Evolutionary conservation across 495 filamentous ascomycete genomes (phyloP).

Genomic region (Hypoxylon fuscum): DNA sequence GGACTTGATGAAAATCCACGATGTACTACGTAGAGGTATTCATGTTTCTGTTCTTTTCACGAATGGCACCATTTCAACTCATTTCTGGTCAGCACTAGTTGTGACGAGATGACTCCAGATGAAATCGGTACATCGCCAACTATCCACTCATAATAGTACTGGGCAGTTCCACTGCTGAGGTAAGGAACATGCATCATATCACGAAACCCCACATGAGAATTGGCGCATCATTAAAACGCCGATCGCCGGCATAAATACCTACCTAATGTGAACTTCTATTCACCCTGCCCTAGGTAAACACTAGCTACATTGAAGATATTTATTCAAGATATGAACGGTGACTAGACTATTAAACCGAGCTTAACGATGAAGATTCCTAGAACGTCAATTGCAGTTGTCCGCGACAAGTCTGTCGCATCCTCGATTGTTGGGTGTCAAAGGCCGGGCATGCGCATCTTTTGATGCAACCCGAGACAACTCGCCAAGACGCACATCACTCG

Average conservation of each 20-base stretch:
- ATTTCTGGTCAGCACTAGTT: conserved; percentile 11
- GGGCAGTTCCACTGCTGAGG: not conserved
- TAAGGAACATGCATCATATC: not conserved
- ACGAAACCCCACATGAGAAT: conserved; percentile 4
- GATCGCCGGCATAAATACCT: conserved; percentile 6
- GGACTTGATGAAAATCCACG: not conserved
- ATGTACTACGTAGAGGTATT: conserved; percentile 1
- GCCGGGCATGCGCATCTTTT: not conserved
- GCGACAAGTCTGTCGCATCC: conserved; percentile 2
- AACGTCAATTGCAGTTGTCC: not conserved
- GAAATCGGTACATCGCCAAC: not conserved
- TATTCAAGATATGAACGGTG: too few species aligned
- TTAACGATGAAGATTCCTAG: too few species aligned
- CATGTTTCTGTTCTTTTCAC: not conserved
- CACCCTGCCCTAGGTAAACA: too few species aligned
- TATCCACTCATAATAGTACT: conserved; percentile 4
- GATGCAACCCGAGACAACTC: conserved; percentile 15
- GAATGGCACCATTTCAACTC: too few species aligned
- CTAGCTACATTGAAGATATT: too few species aligned
- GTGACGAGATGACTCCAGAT: not conserved
- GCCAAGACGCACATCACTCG: conserved; percentile 1
- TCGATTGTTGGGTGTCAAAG: not conserved
- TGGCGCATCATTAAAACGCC: conserved; percentile 34
- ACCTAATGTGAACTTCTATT: too few species aligned
- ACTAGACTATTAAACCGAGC: too few species aligned